These are phyloP conservation scores for Puccinellia tenuiflora DNA, from an alignment of 176 grass and related monocot species.

Conservation along the genomic window DNA sequence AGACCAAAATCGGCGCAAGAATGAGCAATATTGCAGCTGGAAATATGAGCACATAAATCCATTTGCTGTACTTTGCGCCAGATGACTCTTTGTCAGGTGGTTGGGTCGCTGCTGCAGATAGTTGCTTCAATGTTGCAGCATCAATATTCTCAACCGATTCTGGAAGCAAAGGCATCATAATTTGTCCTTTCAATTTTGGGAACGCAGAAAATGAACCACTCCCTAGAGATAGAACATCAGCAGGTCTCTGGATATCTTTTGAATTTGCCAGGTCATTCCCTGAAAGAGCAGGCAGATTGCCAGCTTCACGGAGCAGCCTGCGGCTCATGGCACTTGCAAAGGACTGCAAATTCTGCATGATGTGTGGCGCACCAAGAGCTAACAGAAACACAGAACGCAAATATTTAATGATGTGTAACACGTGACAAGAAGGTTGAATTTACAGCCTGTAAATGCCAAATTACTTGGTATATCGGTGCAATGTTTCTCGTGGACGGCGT, in stretches of 20 bases:
- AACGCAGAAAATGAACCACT: constrained; percentile 80
- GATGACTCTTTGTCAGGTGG: constrained; percentile 21
- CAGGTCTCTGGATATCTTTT: constrained; percentile 29
- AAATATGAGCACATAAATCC: constrained; percentile 55
- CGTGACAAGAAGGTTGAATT: not conserved
- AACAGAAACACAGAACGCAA: constrained; percentile 17
- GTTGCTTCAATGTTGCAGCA: constrained; percentile 8
- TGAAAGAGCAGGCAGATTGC: constrained; percentile 70
- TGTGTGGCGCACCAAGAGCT: constrained; percentile 34
- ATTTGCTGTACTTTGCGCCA: constrained; percentile 37
- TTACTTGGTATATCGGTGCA: constrained; percentile 43
- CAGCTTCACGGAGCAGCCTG: constrained; percentile 49
- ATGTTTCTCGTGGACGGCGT: constrained; percentile 13
- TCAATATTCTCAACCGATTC: constrained; percentile 28
- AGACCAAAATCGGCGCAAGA: constrained; percentile 40
- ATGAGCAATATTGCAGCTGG: constrained; percentile 36
- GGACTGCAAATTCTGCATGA: constrained; percentile 38
- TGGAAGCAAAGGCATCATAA: constrained; percentile 35
- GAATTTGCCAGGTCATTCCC: constrained; percentile 33
- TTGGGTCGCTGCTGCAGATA: constrained; percentile 33
- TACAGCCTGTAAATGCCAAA: constrained; percentile 15
- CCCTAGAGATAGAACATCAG: constrained; percentile 47
- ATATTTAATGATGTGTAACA: not conserved
- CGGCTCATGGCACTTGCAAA: constrained; percentile 37
- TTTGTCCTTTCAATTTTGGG: constrained; percentile 25